These are phyloP conservation scores for Pichia sp. DNA, from an alignment of 1,139 yeast species.

Conservation along the genomic window DNA sequence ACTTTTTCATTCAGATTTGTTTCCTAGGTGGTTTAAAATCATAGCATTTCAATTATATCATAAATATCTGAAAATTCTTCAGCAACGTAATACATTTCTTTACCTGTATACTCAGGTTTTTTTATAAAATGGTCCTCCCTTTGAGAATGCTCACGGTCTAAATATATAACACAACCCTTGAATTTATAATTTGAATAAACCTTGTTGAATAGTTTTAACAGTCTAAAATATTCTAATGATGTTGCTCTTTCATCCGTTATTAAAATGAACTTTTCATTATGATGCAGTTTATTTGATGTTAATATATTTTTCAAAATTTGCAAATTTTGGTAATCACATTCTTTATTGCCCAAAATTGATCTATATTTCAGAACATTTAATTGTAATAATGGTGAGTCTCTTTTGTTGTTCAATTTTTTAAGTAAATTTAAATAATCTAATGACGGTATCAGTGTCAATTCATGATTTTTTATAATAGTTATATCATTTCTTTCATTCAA, in stretches of 20 bases:
- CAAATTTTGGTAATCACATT: constrained; percentile 18
- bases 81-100: constrained; percentile 18
- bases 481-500: constrained; percentile 18
- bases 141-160: constrained; percentile 8
- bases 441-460: constrained; percentile 17
- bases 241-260: constrained; percentile 19
- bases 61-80: constrained; percentile 19
- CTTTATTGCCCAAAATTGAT: constrained; percentile 19
- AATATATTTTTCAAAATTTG: constrained; percentile 12
- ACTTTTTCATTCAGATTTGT: no score
- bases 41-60: constrained; percentile 18
- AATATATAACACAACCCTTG: constrained; percentile 20
- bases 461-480: constrained; percentile 19
- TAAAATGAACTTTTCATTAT: constrained; percentile 17
- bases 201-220: constrained; percentile 17
- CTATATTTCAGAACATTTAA: constrained; percentile 13
- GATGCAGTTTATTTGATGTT: constrained; percentile 4
- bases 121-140: constrained; percentile 4
- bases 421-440: constrained; percentile 14
- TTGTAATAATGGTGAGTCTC: constrained; percentile 2
- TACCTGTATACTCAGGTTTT: constrained; percentile 9
- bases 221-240: constrained; percentile 21
- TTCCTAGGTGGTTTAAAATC: background rate
- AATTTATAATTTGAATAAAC: constrained; percentile 3
- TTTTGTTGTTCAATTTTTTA: constrained; percentile 1